phyloP scores from a whole-genome alignment of 805 yeast genomes.

The Metschnikowia amazonensis region DNA sequence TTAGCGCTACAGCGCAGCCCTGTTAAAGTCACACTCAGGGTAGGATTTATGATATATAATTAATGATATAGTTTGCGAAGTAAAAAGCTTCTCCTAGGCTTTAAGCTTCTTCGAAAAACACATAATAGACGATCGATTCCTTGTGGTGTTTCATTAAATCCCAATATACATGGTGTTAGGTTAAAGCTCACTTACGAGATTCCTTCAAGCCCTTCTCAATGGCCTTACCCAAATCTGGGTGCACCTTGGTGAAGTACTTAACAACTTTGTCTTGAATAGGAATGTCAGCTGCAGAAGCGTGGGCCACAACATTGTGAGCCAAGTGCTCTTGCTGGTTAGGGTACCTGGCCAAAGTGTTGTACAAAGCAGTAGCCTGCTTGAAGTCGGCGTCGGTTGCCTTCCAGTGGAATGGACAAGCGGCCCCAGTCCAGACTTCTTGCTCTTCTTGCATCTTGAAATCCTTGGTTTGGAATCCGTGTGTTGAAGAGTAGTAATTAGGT shows the following conservation, averaged over 20 bases:
- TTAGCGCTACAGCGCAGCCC: too few relatives aligned
- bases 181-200: constrained; percentile 38
- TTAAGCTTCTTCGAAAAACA: too few relatives aligned
- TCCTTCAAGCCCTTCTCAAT: constrained; percentile 62
- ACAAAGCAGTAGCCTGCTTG: constrained; percentile 72
- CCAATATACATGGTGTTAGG: too few relatives aligned
- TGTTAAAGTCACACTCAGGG: too few relatives aligned
- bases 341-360: constrained; percentile 71
- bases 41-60: too few relatives aligned
- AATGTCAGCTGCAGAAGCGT: constrained; percentile 64
- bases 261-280: constrained; percentile 75
- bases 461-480: constrained; percentile 48
- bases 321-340: constrained; percentile 81
- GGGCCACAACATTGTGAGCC: constrained; percentile 80
- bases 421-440: constrained; percentile 79
- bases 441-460: constrained; percentile 50
- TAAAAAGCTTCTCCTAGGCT: too few relatives aligned
- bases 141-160: not conserved
- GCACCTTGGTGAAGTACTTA: constrained; percentile 71
- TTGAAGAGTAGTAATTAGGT: constrained; percentile 69
- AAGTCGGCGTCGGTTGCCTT: constrained; percentile 68
- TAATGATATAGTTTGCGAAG: too few relatives aligned
- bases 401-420: constrained; percentile 89
- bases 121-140: too few relatives aligned
- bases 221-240: constrained; percentile 59